These are phyloP conservation scores for Coemansia sp. DNA, from an alignment of 192 early-diverging fungal species.

Conservation along the genomic window DNA sequence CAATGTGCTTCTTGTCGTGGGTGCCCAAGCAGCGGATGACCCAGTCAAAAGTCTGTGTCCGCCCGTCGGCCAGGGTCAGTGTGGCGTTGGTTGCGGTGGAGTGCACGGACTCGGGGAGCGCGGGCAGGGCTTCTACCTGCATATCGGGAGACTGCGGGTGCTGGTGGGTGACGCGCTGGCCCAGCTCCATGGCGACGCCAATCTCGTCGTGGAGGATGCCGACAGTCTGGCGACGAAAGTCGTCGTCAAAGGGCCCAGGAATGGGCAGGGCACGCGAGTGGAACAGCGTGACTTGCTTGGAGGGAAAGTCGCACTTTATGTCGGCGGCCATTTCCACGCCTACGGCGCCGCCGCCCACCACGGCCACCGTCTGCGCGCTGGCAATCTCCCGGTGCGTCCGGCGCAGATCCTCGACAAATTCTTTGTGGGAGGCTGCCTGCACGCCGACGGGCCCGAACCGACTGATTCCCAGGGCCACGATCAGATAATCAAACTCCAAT, in stretches of 20 bases:
- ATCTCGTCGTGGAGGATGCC: conserved; percentile 15
- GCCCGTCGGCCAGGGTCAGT: conserved; percentile 14
- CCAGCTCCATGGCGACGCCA: conserved; percentile 29
- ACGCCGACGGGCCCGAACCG: conserved; percentile 38
- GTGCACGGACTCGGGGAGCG: not conserved
- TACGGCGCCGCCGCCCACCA: conserved; percentile 70
- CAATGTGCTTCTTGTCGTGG: not conserved
- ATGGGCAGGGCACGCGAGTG: conserved; percentile 29
- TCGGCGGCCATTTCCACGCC: conserved; percentile 77
- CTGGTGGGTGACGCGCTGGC: conserved; percentile 19
- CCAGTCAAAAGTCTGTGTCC: conserved; percentile 6
- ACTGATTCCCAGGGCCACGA: conserved; percentile 50
- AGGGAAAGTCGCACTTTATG: conserved; percentile 33
- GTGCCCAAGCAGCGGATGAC: conserved; percentile 30
- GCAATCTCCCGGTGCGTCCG: too few relatives aligned
- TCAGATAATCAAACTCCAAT: conserved; percentile 44
- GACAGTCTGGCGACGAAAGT: conserved; percentile 12
- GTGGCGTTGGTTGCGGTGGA: not conserved
- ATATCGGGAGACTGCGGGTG: conserved; percentile 17
- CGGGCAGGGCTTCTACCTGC: not conserved
- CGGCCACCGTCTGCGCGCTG: conserved; percentile 46
- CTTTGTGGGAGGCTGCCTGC: conserved; percentile 11
- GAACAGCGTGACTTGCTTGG: conserved; percentile 34
- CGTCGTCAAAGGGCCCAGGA: conserved; percentile 28
- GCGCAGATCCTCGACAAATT: conserved; percentile 2